Conservation (phyloP, 371 early-diverging fungal genomes). For the Lichtheimia hyalospora region DNA sequence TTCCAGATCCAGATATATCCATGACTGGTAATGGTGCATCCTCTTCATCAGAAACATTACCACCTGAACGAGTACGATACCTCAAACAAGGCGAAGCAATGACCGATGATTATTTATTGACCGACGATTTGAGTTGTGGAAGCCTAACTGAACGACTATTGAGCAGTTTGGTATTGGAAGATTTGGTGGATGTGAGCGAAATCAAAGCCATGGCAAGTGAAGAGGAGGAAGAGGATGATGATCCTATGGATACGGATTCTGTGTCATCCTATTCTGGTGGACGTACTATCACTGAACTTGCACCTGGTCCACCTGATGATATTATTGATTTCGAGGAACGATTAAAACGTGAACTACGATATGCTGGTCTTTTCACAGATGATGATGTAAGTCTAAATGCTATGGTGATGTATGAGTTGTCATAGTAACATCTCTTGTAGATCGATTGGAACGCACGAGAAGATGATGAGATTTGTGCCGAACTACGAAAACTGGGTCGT, state of each 20-base stretch:
- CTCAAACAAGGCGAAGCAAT: conserved; percentile 22
- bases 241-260: conserved; percentile 6
- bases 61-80: conserved; percentile 24
- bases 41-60: background rate
- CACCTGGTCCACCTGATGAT: conserved; percentile 25
- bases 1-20: no score
- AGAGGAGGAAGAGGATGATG: conserved; percentile 17
- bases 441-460: conserved; percentile 73
- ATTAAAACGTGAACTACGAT: conserved; percentile 76
- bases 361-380: conserved; percentile 80
- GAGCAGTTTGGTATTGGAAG: conserved; percentile 65
- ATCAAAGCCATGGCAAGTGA: conserved; percentile 16
- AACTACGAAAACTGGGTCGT: conserved; percentile 65
- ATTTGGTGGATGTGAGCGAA: conserved; percentile 43
- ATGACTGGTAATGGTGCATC: background rate
- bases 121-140: conserved; percentile 62
- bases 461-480: conserved; percentile 85
- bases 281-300: conserved; percentile 21
- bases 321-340: conserved; percentile 74
- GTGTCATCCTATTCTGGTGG: conserved; percentile 5
- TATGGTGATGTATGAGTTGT: background rate
- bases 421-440: conserved; percentile 19
- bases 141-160: conserved; percentile 77
- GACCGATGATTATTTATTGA: conserved; percentile 62
- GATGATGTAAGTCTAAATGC: conserved; percentile 64